A percentile compares a stretch with the other conserved stretches of the same genome.
Evolutionary conservation across 345 rosid genomes (phyloP).

Genomic region (sweet orange (Citrus sinensis)): DVS_A1.0 CM039161.1:6754001-6754500

Average conservation of each 20-base stretch:
- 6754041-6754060: neutral
- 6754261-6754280: neutral
- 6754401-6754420: neutral
- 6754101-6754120: slow-evolving; percentile 72
- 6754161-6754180: slow-evolving; percentile 63
- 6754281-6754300: neutral
- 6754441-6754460: no score
- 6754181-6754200: neutral
- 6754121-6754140: slow-evolving; percentile 64
- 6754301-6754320: neutral
- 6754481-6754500: neutral
- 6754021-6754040: neutral
- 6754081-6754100: slow-evolving; percentile 29
- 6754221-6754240: neutral
- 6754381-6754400: neutral
- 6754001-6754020: neutral
- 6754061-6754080: slow-evolving; percentile 5
- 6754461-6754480: no score
- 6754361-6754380: neutral
- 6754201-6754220: neutral
- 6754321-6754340: neutral
- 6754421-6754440: neutral
- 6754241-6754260: neutral
- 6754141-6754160: slow-evolving; percentile 71
- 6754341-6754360: neutral